These are phyloP conservation scores for Hygrophoropsis aurantiaca DNA, from an alignment of 768 basidiomycete genomes.

Conservation along the genomic window DNA sequence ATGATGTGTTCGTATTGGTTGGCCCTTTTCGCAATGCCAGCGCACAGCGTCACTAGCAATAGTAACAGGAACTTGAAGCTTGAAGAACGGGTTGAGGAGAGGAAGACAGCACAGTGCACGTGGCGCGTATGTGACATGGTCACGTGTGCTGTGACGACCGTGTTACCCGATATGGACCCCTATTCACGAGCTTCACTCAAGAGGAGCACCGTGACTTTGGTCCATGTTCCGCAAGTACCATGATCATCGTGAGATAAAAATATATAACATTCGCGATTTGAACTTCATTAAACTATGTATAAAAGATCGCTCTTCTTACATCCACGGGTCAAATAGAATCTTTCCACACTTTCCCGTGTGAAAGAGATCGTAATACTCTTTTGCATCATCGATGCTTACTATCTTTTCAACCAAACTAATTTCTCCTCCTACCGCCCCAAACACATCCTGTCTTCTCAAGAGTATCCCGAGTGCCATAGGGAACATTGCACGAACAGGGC, in stretches of 20 bases:
- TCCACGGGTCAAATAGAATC: slow-evolving; percentile 77
- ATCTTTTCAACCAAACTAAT: slow-evolving; percentile 67
- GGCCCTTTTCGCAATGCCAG: neutral
- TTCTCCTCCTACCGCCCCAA: slow-evolving; percentile 65
- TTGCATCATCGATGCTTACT: slow-evolving; percentile 58
- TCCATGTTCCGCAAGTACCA: too few species aligned
- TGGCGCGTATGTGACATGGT: slow-evolving; percentile 14
- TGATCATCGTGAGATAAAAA: too few species aligned
- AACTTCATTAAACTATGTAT: too few species aligned
- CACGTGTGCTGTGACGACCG: slow-evolving; percentile 24
- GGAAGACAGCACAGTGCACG: neutral
- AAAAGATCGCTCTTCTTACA: slow-evolving; percentile 14
- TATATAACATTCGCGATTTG: too few species aligned
- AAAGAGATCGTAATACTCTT: slow-evolving; percentile 61
- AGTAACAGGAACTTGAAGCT: too few species aligned
- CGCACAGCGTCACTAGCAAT: neutral
- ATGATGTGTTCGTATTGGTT: slow-evolving; percentile 36
- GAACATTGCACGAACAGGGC: slow-evolving; percentile 78
- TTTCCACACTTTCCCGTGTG: slow-evolving; percentile 76
- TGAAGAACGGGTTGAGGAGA: neutral
- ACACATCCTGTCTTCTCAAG: slow-evolving; percentile 67
- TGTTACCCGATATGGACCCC: too few species aligned
- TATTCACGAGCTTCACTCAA: too few species aligned
- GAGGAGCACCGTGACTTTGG: too few species aligned
- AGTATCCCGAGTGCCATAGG: slow-evolving; percentile 69